phyloP scores from a whole-genome alignment of 176 grass and related monocot species.

The Rhipidocladum racemiflorum region DNA sequence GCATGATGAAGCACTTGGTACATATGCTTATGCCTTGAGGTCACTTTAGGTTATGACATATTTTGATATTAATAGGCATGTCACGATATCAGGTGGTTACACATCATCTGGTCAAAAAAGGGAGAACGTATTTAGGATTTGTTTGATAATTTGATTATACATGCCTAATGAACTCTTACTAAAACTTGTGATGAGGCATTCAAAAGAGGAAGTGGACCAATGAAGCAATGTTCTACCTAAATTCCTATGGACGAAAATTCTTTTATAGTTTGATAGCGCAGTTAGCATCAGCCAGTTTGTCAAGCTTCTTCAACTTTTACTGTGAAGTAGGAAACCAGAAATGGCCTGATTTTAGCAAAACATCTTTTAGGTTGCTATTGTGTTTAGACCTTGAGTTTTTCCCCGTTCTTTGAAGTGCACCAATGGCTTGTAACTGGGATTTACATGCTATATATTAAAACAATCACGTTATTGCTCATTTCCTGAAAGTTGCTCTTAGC shows the following conservation, averaged over 20 bases:
- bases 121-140: not conserved
- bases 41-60: not conserved
- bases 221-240: not conserved
- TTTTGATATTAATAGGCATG: not conserved
- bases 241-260: not conserved
- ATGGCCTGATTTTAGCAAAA: not conserved
- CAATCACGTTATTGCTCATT: not conserved
- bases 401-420: not conserved
- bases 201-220: not conserved
- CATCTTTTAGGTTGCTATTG: not conserved
- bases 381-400: not conserved
- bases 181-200: not conserved
- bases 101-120: not conserved
- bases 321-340: not conserved
- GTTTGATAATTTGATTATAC: not conserved
- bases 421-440: not conserved
- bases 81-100: not conserved
- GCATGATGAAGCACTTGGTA: not conserved
- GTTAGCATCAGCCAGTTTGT: not conserved
- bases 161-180: not conserved
- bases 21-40: conserved; percentile 1
- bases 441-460: conserved; percentile 16
- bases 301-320: conserved; percentile 1
- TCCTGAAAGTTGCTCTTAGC: conserved; percentile 14
- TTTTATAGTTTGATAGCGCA: not conserved